Evolutionary conservation across 2,329 filamentous ascomycete genomes (phyloP).

Genomic region (Aspergillus intermedius): DNA sequence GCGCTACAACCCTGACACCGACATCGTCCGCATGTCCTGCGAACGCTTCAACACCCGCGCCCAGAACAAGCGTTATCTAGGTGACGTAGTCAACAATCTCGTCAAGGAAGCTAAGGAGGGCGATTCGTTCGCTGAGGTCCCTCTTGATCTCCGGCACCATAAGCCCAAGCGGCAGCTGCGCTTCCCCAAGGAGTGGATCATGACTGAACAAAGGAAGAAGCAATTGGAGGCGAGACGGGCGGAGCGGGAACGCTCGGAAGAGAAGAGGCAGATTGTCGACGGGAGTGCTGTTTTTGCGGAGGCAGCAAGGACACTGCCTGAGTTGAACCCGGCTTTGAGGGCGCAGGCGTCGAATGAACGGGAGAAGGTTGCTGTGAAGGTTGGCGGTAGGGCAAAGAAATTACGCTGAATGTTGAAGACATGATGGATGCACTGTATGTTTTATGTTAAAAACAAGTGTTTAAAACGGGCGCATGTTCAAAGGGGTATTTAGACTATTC

Average conservation of each 20-base stretch:
- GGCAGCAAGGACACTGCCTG: conserved; percentile 26
- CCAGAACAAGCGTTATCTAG: conserved; percentile 94
- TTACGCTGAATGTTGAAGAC: conserved; percentile 8
- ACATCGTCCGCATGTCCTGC: conserved; percentile 81
- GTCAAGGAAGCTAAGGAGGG: conserved; percentile 70
- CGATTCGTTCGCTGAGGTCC: conserved; percentile 83
- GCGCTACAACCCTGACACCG: conserved; percentile 78
- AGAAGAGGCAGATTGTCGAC: conserved; percentile 57
- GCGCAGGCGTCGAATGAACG: conserved; percentile 1
- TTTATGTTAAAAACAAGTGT: conserved; percentile 25
- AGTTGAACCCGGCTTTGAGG: not conserved
- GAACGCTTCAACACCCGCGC: conserved; percentile 83
- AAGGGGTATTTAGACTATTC: conserved; percentile 17
- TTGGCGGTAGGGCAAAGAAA: conserved; percentile 12
- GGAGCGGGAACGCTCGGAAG: conserved; percentile 49
- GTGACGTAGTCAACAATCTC: conserved; percentile 67
- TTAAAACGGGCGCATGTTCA: conserved; percentile 25
- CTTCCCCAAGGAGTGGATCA: conserved; percentile 77
- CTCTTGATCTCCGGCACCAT: conserved; percentile 82
- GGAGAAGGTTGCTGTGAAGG: conserved; percentile 15
- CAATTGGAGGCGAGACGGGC: conserved; percentile 59
- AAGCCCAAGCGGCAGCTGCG: conserved; percentile 58
- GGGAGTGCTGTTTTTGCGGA: conserved; percentile 34
- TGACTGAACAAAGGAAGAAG: conserved; percentile 63
- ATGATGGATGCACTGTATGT: conserved; percentile 6